Conservation (phyloP, 2,329 filamentous ascomycete species). For the Dendrostoma leiphaemia region DNA sequence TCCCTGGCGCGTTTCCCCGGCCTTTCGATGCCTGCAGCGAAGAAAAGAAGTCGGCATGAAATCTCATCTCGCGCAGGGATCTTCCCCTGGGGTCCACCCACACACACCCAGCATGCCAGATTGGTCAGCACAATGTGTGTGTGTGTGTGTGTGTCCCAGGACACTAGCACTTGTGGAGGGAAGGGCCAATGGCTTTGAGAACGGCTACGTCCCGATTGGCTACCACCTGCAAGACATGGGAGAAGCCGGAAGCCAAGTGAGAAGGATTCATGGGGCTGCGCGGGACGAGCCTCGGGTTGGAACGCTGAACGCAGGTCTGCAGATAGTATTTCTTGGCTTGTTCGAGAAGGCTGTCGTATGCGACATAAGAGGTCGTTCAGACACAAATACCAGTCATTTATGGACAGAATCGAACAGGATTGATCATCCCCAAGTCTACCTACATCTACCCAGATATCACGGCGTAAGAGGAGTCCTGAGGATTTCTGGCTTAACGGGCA, state of each 20-base stretch:
- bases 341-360: neutral
- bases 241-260: constrained; percentile 21
- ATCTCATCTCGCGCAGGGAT: neutral
- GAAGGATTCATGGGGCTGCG: neutral
- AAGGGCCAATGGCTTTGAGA: neutral
- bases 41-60: constrained; percentile 18
- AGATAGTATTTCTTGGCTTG: neutral
- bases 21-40: constrained; percentile 1
- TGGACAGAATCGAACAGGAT: neutral
- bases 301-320: too few relatives aligned
- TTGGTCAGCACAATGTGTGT: neutral
- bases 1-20: constrained; percentile 1
- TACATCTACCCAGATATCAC: neutral
- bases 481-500: too few relatives aligned
- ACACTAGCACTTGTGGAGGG: neutral
- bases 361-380: too few relatives aligned
- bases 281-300: neutral
- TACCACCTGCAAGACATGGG: neutral
- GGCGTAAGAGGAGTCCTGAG: too few relatives aligned
- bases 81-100: neutral
- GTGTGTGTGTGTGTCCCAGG: constrained; percentile 5
- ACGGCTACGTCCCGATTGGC: constrained; percentile 14
- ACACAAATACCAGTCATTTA: too few relatives aligned
- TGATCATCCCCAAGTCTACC: neutral
- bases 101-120: neutral